Evolutionary conservation across 2,329 filamentous ascomycete species (phyloP).

Genomic region (Trichophaea hybrida): DNA sequence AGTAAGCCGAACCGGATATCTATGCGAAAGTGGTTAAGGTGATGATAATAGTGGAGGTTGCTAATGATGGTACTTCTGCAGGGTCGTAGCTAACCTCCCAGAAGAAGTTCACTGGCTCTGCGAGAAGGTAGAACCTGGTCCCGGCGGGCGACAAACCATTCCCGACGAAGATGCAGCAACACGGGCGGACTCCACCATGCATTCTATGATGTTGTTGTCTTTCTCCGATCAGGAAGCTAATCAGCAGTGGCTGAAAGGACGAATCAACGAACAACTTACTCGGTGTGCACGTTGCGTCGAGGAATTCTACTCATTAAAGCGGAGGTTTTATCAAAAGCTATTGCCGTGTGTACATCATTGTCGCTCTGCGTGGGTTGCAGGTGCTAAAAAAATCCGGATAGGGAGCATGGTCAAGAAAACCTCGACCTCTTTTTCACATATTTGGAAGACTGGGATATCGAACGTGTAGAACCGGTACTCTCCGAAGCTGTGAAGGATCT

Average conservation of each 20-base stretch:
- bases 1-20: not conserved
- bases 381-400: constrained; percentile 3
- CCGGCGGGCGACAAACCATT: constrained; percentile 8
- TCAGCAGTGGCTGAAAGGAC: constrained; percentile 24
- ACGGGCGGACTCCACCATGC: constrained; percentile 20
- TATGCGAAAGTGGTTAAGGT: not conserved
- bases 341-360: constrained; percentile 17
- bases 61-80: not conserved
- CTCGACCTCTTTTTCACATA: constrained; percentile 20
- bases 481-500: constrained; percentile 15
- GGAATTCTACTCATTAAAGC: constrained; percentile 24
- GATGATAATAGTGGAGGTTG: not conserved
- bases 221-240: constrained; percentile 23
- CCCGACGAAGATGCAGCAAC: constrained; percentile 15
- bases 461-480: constrained; percentile 17
- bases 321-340: constrained; percentile 23
- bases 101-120: constrained; percentile 27
- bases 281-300: constrained; percentile 25
- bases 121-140: constrained; percentile 15
- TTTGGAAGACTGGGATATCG: constrained; percentile 17
- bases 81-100: constrained; percentile 23
- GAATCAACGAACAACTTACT: constrained; percentile 20
- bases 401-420: constrained; percentile 22
- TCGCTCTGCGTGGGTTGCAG: not conserved
- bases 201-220: constrained; percentile 24